Evolutionary conservation across 108 stramenopile species (phyloP), one percentile per base, ranked within the genome.

Genomic region (Mayamaea pseudoterrestris): DNA sequence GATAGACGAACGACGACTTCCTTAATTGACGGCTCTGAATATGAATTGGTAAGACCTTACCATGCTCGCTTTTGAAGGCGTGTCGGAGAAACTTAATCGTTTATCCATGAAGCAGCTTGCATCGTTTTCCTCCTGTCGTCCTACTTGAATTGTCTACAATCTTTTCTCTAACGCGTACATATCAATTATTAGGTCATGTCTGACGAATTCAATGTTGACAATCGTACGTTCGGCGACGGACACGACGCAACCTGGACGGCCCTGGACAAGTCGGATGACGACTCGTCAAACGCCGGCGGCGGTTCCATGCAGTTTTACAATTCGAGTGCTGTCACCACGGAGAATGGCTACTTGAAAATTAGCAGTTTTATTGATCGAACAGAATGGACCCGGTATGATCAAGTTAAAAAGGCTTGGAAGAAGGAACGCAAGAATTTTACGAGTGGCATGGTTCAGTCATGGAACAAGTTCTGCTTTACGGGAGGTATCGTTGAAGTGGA

Each of bases 401-500:
- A 55, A 0, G 53, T 90, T 28, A 69, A 86, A 20, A 78, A 83
- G 47, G 47, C 62, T 23, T 90, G 53, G 58, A 78, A 76, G 35
- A 56, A 69, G 9, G 63, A 73, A 27, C 50, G 53, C 44, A 79
- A 70, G 25, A 57, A 83, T 36, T 92, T 70, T 61, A 78, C 78
- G 31, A 73, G 73, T 11, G 96, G 90, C 0, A 95, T 94, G 93
- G 43, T 98, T 7, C 93, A 93, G 44, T 59, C 63, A 26, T 98
- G 96, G 96, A 71, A 98, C 63, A 98, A 98, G 64, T 95, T 98
- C 59, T 98, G 96, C 57, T 98, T 95, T 54, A 93, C 93, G 8
- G 96, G 96, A 30, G 96, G 96, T 7, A 86, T 94, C 27, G 52
- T 98, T 14, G 94, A 95, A 63, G 80, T 95, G 26, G 76, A 80